A percentile compares a stretch with the other conserved stretches of the same genome.
Conservation (phyloP, 2,329 filamentous ascomycete species). For the Colletotrichum viniferum region DNA sequence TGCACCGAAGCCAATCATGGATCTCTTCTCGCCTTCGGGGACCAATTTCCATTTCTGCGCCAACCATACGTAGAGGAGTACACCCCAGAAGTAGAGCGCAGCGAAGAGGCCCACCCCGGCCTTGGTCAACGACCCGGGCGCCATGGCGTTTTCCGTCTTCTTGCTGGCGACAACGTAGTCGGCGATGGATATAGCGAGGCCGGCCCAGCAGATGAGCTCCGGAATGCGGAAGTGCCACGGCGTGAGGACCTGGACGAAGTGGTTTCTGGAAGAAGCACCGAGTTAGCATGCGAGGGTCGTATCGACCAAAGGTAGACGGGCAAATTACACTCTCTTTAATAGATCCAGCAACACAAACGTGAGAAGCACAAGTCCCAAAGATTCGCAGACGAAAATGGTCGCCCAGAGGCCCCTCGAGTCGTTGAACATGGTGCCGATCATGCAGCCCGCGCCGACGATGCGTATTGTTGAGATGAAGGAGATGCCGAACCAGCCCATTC, state of each 20-base stretch:
- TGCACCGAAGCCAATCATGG: slow-evolving; percentile 9
- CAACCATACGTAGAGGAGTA: slow-evolving; percentile 9
- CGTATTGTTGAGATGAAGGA: slow-evolving; percentile 23
- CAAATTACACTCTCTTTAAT: slow-evolving; percentile 20
- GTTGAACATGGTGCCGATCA: slow-evolving; percentile 23
- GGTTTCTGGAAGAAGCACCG: background rate
- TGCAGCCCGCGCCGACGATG: slow-evolving; percentile 24
- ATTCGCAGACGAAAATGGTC: slow-evolving; percentile 24
- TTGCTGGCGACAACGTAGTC: slow-evolving; percentile 20
- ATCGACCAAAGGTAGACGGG: background rate
- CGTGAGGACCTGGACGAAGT: slow-evolving; percentile 1
- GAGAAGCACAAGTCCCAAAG: slow-evolving; percentile 21
- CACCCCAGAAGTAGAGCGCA: slow-evolving; percentile 21
- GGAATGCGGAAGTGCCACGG: slow-evolving; percentile 21
- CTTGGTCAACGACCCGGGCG: slow-evolving; percentile 17
- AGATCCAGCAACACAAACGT: slow-evolving; percentile 16
- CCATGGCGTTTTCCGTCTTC: slow-evolving; percentile 14
- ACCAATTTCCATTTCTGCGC: slow-evolving; percentile 3
- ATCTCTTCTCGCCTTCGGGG: slow-evolving; percentile 3
- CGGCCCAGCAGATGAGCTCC: slow-evolving; percentile 25
- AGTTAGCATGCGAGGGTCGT: too few species aligned
- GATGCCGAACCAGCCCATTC: slow-evolving; percentile 14
- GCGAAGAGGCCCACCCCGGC: slow-evolving; percentile 22
- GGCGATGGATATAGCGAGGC: slow-evolving; percentile 23
- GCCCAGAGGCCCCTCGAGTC: slow-evolving; percentile 21